Percentiles rank a stretch among this genome's conserved stretches.
These are phyloP conservation scores for Leptographium wingfieldii DNA, from an alignment of 2,329 filamentous ascomycete genomes.

Conservation along the genomic window DNA sequence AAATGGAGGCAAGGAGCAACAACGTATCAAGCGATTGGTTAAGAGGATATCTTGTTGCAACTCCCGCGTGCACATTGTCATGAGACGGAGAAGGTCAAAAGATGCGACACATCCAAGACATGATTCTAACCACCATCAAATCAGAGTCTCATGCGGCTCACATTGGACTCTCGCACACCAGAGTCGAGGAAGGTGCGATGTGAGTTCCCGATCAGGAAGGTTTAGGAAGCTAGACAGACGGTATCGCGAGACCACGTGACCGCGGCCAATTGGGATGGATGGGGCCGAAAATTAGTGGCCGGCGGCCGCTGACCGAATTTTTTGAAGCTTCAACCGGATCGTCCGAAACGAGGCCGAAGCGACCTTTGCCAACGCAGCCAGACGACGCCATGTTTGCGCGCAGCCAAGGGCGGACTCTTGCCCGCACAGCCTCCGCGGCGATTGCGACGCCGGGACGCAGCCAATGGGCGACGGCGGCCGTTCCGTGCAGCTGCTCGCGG, in stretches of 20 bases:
- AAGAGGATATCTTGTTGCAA: neutral
- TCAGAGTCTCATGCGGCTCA: neutral
- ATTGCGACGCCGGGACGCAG: neutral
- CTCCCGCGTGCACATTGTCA: neutral
- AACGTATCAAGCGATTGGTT: neutral
- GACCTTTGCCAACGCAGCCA: neutral
- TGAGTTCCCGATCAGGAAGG: constrained; percentile 8
- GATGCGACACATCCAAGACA: neutral
- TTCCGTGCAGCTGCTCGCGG: neutral
- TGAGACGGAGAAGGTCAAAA: neutral
- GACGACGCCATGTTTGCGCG: constrained; percentile 8
- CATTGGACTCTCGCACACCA: neutral
- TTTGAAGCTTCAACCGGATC: constrained; percentile 2
- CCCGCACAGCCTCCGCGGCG: constrained; percentile 37
- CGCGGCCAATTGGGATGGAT: neutral
- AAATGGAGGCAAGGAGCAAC: neutral
- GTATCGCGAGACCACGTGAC: constrained; percentile 6
- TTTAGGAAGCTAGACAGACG: neutral
- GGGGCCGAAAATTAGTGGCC: neutral
- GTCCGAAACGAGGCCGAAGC: neutral
- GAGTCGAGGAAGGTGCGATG: constrained; percentile 4
- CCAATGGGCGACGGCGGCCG: neutral
- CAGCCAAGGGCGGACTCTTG: constrained; percentile 20
- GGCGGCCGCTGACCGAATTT: constrained; percentile 6
- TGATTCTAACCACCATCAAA: neutral